phyloP scores from a whole-genome alignment of 495 filamentous ascomycete genomes.

The Choiromyces venosus region DNA sequence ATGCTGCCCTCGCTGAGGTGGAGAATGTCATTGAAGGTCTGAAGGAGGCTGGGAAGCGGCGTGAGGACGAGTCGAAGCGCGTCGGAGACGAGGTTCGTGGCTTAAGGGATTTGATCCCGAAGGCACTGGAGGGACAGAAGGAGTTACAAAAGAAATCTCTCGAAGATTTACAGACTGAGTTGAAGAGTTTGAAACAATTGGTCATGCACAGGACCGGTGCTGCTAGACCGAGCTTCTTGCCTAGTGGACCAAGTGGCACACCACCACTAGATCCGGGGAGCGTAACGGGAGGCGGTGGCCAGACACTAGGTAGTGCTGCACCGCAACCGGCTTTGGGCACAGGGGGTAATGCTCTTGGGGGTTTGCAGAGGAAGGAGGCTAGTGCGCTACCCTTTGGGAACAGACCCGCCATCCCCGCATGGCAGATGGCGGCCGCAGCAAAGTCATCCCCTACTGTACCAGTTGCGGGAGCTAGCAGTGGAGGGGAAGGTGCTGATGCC shows the following conservation, averaged over 20 bases:
- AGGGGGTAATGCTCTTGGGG: slow-evolving; percentile 41
- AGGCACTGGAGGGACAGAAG: slow-evolving; percentile 79
- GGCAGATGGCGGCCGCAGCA: slow-evolving; percentile 76
- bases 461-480: background rate
- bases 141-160: slow-evolving; percentile 72
- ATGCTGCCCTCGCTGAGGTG: slow-evolving; percentile 73
- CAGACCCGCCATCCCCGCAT: slow-evolving; percentile 75
- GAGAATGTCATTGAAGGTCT: slow-evolving; percentile 74
- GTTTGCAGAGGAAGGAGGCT: slow-evolving; percentile 44
- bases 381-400: slow-evolving; percentile 46
- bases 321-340: slow-evolving; percentile 33
- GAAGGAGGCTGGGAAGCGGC: slow-evolving; percentile 66
- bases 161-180: slow-evolving; percentile 76
- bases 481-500: background rate
- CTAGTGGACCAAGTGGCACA: slow-evolving; percentile 42
- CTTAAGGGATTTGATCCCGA: slow-evolving; percentile 77
- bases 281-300: slow-evolving; percentile 35
- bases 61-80: slow-evolving; percentile 78
- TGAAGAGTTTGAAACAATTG: slow-evolving; percentile 87
- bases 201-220: slow-evolving; percentile 38
- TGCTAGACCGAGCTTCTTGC: slow-evolving; percentile 25
- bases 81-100: slow-evolving; percentile 80
- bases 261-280: slow-evolving; percentile 45
- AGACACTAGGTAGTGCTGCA: slow-evolving; percentile 37
- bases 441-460: slow-evolving; percentile 38